Evolutionary conservation across 805 yeast genomes (phyloP).

Genomic region (Cyberlindnera maclurae): DNA sequence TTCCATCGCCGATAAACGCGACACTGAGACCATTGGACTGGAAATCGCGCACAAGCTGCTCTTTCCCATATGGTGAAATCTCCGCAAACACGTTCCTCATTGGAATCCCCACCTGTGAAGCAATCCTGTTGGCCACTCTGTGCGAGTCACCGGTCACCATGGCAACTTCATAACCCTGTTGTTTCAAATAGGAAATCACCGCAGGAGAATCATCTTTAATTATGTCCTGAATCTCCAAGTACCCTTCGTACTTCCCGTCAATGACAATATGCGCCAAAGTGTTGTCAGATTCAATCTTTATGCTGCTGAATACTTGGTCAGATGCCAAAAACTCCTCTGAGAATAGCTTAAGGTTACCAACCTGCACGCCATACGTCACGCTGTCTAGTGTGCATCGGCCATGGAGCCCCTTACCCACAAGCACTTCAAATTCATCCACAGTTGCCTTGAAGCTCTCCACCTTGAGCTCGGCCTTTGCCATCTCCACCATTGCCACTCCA

Average conservation of each 20-base stretch:
- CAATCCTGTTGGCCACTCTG: conserved; percentile 57
- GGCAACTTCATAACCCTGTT: conserved; percentile 55
- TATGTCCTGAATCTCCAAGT: conserved; percentile 58
- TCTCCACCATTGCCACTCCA: conserved; percentile 57
- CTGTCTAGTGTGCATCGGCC: conserved; percentile 20
- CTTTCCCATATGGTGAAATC: conserved; percentile 72
- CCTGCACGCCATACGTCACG: conserved; percentile 28
- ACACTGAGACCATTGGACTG: conserved; percentile 44
- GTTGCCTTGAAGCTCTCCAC: conserved; percentile 2
- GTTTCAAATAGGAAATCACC: conserved; percentile 48
- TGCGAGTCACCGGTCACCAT: conserved; percentile 87
- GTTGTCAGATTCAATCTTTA: conserved; percentile 26
- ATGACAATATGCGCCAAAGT: conserved; percentile 54
- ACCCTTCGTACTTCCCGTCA: conserved; percentile 54
- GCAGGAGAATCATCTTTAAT: conserved; percentile 58
- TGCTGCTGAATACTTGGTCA: conserved; percentile 8
- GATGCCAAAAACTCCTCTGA: conserved; percentile 8
- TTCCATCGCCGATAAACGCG: conserved; percentile 95
- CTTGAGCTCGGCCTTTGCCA: conserved; percentile 21
- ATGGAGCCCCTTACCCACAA: conserved; percentile 33
- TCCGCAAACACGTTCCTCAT: conserved; percentile 61
- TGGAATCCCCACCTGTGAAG: conserved; percentile 60
- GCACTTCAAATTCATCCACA: conserved; percentile 23
- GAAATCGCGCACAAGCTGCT: conserved; percentile 52
- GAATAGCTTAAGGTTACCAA: conserved; percentile 43